Percentiles rank a stretch among this genome's conserved stretches.
Conservation (phyloP, 371 early-diverging fungal genomes). For the Mycotypha africana region DNA sequence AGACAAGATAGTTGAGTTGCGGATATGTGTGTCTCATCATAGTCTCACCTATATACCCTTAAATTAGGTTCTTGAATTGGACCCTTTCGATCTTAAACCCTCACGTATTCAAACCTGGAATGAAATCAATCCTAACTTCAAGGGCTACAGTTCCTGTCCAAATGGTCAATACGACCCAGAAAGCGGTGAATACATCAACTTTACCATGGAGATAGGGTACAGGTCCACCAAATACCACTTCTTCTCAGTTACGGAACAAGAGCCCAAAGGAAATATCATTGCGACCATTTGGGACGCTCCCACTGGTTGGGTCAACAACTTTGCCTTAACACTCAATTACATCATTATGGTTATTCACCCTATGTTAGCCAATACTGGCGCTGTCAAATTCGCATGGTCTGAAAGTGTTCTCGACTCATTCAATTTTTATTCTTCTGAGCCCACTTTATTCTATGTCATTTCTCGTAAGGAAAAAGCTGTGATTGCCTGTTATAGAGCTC, state of each 20-base stretch:
- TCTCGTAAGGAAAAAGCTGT: conserved; percentile 63
- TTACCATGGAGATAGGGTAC: conserved; percentile 67
- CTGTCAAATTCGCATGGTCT: conserved; percentile 65
- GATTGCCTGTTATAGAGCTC: conserved; percentile 60
- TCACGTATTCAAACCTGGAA: conserved; percentile 57
- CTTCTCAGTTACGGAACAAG: conserved; percentile 52
- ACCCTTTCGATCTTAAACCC: conserved; percentile 71
- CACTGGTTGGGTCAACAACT: conserved; percentile 67
- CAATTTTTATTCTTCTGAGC: conserved; percentile 50
- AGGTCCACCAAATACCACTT: conserved; percentile 62
- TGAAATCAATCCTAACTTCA: conserved; percentile 65
- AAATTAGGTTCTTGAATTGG: conserved; percentile 64
- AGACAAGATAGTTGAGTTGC: neutral
- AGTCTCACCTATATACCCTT: no score
- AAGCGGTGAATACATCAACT: conserved; percentile 71
- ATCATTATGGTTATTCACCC: conserved; percentile 63
- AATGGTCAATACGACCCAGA: conserved; percentile 63
- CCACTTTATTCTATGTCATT: conserved; percentile 64
- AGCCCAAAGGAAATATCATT: conserved; percentile 63
- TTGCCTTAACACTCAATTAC: conserved; percentile 65
- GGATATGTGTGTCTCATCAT: no score
- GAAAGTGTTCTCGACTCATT: conserved; percentile 66
- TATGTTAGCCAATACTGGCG: conserved; percentile 51
- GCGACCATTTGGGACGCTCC: conserved; percentile 54
- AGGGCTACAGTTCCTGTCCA: conserved; percentile 64